Evolutionary conservation across 352 stramenopile species (phyloP), one percentile per base, ranked within the genome.

Genomic region (Pythium apleroticum): DNA sequence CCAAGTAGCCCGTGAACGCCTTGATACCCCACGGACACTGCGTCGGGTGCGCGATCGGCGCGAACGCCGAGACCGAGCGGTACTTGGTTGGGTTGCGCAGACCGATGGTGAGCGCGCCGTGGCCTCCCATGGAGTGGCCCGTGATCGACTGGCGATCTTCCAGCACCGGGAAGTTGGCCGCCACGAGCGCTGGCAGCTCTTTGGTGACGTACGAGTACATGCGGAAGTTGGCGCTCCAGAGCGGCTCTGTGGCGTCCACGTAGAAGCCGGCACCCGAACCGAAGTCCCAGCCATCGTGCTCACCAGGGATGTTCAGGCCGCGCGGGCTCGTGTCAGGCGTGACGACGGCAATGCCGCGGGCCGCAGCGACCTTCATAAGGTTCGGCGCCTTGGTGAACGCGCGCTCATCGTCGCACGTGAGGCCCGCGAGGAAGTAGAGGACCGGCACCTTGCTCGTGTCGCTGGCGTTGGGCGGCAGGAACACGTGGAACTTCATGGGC

Each of bases 171-270:
- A 98, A 97, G 58, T 98, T 83, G 33, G 81, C 73, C 35, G 80
- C 72, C 20, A 99, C 74, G 15, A 99, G 79, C 43, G 71, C 67
- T 3, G 95, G 96, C 30, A 99, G 76, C 70, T 99, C 97, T 67
- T 98, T 84, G 28, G 89, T 97, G 33, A 99, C 84, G 81, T 99
- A 99, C 28, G 86, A 85, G 74, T 99, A 98, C 97, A 99, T 99
- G 60, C 95, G 85, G 85, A 98, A 99, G 77, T 99, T 81, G 27
- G 80, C 71, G 46, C 81, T 68, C 84, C 94, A 99, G 33, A 95
- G 93, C 37, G 88, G 80, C 69, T 97, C 77, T 17, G 96, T 99
- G 8, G 97, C 97, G 82, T 99, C 88, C 8, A 99, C 73, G 81
- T 99, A 99, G 70, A 99, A 99, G 52, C 97, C 97, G 24, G 97